A percentile compares a stretch with the other conserved stretches of the same genome.
phyloP scores from a whole-genome alignment of 495 filamentous ascomycete species.

The Aspergillus haitiensis region DNA sequence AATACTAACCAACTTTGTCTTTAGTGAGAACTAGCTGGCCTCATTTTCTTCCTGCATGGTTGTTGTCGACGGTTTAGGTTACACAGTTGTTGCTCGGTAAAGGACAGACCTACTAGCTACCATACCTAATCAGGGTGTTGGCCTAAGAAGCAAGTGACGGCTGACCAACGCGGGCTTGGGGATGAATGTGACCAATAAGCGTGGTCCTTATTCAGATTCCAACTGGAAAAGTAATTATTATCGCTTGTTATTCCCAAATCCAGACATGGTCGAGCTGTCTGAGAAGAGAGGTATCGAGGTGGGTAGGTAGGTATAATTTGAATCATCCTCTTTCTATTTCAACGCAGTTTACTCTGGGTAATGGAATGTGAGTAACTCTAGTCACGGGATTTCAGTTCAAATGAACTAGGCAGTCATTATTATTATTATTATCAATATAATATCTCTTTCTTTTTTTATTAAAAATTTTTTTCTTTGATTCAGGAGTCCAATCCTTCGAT shows the following conservation, averaged over 20 bases:
- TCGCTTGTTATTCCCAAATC: conserved; percentile 9
- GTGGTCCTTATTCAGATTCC: conserved; percentile 1
- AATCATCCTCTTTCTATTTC: no score
- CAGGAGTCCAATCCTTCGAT: no score
- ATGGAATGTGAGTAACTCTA: no score
- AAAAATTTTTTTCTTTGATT: no score
- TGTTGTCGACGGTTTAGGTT: not conserved
- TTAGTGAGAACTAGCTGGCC: not conserved
- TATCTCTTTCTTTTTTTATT: no score
- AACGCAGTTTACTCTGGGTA: no score
- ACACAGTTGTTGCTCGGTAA: conserved; percentile 13
- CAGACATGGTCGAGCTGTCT: not conserved
- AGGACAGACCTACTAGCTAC: no score
- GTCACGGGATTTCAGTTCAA: no score
- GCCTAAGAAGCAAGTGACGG: not conserved
- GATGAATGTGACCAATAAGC: not conserved
- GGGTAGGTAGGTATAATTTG: no score
- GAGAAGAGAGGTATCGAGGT: not conserved
- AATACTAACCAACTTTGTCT: conserved; percentile 4
- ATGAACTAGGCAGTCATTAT: no score
- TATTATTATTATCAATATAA: no score
- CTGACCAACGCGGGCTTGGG: not conserved
- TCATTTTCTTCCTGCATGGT: not conserved
- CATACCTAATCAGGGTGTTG: no score
- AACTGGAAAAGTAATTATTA: not conserved